These are phyloP conservation scores for Fonsecaea erecta DNA, from an alignment of 2,329 filamentous ascomycete genomes.

Conservation along the genomic window DNA sequence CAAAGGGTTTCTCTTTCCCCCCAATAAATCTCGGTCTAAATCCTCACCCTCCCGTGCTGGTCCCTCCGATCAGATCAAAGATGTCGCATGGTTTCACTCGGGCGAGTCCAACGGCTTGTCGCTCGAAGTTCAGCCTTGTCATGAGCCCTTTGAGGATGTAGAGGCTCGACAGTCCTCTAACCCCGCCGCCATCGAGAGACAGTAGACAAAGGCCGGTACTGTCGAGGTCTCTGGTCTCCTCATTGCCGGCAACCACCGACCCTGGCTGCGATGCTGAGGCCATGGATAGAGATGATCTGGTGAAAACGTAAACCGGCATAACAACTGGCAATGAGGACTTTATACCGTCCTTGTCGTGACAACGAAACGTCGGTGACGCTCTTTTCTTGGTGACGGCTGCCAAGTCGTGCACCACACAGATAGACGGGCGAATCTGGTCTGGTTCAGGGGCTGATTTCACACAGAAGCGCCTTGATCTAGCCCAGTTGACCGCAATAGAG, in stretches of 20 bases:
- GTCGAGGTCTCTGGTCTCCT: constrained; percentile 18
- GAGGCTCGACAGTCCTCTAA: constrained; percentile 30
- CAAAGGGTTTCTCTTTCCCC: neutral
- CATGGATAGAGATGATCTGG: neutral
- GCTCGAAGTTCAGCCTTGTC: constrained; percentile 22
- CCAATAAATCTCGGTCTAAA: neutral
- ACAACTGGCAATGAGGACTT: neutral
- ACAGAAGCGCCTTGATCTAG: neutral
- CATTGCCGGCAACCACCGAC: neutral
- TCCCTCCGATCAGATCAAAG: constrained; percentile 34
- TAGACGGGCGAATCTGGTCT: neutral
- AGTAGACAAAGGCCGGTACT: constrained; percentile 24
- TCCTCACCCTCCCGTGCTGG: constrained; percentile 35
- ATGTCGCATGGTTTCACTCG: constrained; percentile 29
- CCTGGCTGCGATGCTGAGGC: neutral
- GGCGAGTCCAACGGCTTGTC: constrained; percentile 2
- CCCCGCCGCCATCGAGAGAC: constrained; percentile 33
- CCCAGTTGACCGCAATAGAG: neutral
- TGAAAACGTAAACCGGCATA: neutral
- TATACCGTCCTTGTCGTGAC: neutral
- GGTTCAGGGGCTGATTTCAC: neutral
- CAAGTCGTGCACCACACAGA: neutral
- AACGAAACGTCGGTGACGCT: neutral
- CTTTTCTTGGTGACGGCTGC: neutral
- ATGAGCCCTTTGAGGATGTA: constrained; percentile 29